phyloP scores from a whole-genome alignment of 2,329 filamentous ascomycete species.

The Ceratocystis albifundus region DNA sequence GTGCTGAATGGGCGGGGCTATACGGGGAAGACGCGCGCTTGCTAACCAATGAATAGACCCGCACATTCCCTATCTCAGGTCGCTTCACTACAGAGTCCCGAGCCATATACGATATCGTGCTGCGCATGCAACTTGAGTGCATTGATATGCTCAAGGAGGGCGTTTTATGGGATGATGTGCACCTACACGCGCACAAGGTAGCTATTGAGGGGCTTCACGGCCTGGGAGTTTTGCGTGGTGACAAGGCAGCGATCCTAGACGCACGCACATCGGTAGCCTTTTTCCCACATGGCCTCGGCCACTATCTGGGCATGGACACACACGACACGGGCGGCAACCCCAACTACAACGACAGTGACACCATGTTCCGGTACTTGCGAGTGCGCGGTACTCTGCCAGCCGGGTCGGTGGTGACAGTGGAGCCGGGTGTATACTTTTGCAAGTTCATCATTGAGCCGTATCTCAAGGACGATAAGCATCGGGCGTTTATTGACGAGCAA shows the following conservation, averaged over 20 bases:
- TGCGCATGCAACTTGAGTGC: constrained; percentile 73
- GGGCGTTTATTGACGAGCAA: constrained; percentile 61
- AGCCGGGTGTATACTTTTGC: constrained; percentile 91
- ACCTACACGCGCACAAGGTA: constrained; percentile 66
- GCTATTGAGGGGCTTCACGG: constrained; percentile 67
- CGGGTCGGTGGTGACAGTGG: constrained; percentile 80
- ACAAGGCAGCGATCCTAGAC: constrained; percentile 60
- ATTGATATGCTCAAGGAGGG: constrained; percentile 62
- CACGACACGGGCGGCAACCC: constrained; percentile 75
- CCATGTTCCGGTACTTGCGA: constrained; percentile 76
- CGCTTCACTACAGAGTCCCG: constrained; percentile 58
- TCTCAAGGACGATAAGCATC: constrained; percentile 57
- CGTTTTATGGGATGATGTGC: constrained; percentile 69
- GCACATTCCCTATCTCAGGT: constrained; percentile 72
- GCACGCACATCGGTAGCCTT: constrained; percentile 77
- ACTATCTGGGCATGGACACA: constrained; percentile 86
- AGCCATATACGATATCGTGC: constrained; percentile 70
- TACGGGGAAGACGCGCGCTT: not conserved
- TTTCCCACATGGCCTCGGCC: constrained; percentile 81
- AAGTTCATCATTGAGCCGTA: constrained; percentile 77
- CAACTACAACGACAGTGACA: constrained; percentile 66
- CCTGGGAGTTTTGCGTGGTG: constrained; percentile 61
- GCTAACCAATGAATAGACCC: constrained; percentile 45
- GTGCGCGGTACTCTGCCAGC: constrained; percentile 64
- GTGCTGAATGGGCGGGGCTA: constrained; percentile 25